Percentiles rank a stretch among this genome's conserved stretches.
phyloP scores from a whole-genome alignment of 352 stramenopile genomes.

The Globisporangium paddicum region DNA sequence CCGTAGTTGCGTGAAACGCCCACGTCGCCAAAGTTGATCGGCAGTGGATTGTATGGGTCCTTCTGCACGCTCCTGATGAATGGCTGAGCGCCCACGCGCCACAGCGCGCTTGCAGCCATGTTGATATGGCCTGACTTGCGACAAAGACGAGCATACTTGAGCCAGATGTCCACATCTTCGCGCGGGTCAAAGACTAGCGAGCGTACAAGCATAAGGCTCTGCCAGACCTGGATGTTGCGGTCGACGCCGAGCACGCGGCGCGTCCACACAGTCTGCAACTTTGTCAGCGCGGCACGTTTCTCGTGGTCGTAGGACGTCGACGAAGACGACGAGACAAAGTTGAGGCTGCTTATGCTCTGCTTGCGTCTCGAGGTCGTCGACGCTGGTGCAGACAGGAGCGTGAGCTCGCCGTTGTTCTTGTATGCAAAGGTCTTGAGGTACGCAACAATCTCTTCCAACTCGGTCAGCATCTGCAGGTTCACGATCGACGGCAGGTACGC shows the following conservation, averaged over 20 bases:
- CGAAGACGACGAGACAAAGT: slow-evolving; percentile 72
- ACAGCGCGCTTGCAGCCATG: slow-evolving; percentile 77
- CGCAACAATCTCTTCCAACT: slow-evolving; percentile 91
- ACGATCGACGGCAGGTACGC: slow-evolving; percentile 97
- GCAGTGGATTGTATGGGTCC: slow-evolving; percentile 57
- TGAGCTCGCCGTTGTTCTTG: slow-evolving; percentile 79
- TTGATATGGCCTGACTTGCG: slow-evolving; percentile 88
- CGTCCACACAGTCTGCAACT: slow-evolving; percentile 81
- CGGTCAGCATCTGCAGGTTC: slow-evolving; percentile 96
- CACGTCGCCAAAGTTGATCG: slow-evolving; percentile 61
- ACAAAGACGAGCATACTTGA: slow-evolving; percentile 92
- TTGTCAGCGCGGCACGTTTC: slow-evolving; percentile 63
- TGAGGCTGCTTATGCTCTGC: slow-evolving; percentile 76
- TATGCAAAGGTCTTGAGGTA: slow-evolving; percentile 78
- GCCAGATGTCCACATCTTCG: slow-evolving; percentile 92
- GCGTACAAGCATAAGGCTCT: slow-evolving; percentile 94
- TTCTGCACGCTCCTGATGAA: slow-evolving; percentile 77
- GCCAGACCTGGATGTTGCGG: slow-evolving; percentile 91
- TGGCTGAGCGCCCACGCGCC: slow-evolving; percentile 70
- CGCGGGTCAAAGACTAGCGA: slow-evolving; percentile 88
- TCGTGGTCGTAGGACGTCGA: slow-evolving; percentile 71
- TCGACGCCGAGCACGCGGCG: slow-evolving; percentile 93
- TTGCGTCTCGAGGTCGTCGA: slow-evolving; percentile 41
- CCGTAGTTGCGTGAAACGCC: slow-evolving; percentile 24
- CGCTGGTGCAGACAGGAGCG: slow-evolving; percentile 47